Base-by-base conservation (phyloP, 257 asterid genomes). In the Lavandula angustifolia region DNA sequence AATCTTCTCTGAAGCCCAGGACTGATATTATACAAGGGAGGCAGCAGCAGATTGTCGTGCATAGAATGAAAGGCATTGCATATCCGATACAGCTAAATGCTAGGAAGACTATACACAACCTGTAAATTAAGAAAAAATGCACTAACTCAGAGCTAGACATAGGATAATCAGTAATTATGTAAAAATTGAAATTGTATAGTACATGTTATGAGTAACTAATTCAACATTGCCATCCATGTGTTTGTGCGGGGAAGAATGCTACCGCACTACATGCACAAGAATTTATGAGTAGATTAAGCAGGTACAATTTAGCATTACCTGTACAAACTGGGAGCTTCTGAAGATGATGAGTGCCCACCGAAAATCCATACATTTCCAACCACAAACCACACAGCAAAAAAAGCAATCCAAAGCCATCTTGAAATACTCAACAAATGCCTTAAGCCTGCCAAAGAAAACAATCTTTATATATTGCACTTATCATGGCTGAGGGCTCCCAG, bases 311-410 rank as follows among this genome's bases (percentile, higher is more conserved):
- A 0, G 35, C 37, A 54, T 13, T 83, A 87, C 99, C 96, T 90
- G 82, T 94, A 94, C 88, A 94, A 73, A 79, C 86, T 83, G 51
- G 97, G 97, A 72, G 97, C 86, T 67, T 77, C 97, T 48, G 75
- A 12, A 11, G 96, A 80, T 18, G 97, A 90, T 22, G 99, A 70
- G 73, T 83, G 96, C 49, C 97, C 97, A 22, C 97, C 95, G 59
- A 90, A 94, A 61, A 94, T 81, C 99, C 99, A 92, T 5, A 92
- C 97, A 60, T 85, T 92, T 60, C 99, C 99, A 57, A 89, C 94
- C 78, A 92, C 99, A 80, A 94, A 94, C 96, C 96, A 94, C 62
- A 94, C 86, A 42, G 99, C 97, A 70, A 94, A 94, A 94, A 83
- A 94, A 90, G 87, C 95, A 94, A 86, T 94, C 99, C 79, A 90